Evolutionary conservation across 2,329 filamentous ascomycete genomes (phyloP).

Genomic region (Monosporascus sp.): DNA sequence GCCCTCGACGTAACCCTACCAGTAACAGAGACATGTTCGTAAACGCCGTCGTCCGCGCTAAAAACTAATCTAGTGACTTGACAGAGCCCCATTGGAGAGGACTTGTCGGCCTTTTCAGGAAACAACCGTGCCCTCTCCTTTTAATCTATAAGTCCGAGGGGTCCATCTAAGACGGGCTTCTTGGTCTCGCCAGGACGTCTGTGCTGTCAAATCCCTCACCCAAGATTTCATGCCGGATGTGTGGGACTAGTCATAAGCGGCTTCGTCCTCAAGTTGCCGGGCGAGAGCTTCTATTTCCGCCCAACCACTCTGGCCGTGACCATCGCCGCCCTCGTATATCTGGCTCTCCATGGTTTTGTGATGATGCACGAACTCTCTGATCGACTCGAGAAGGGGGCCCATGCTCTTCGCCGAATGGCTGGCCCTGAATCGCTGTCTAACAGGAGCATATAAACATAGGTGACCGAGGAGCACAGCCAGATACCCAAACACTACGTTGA

Average conservation of each 20-base stretch:
- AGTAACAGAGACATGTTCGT: too few species aligned
- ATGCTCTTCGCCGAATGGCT: slow-evolving; percentile 40
- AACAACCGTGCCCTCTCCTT: too few species aligned
- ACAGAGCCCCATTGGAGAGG: too few species aligned
- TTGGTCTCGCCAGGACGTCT: too few species aligned
- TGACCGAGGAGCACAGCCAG: slow-evolving; percentile 80
- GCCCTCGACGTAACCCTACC: too few species aligned
- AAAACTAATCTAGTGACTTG: too few species aligned
- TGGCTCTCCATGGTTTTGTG: slow-evolving; percentile 43
- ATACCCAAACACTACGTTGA: slow-evolving; percentile 82
- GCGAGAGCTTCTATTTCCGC: slow-evolving; percentile 35
- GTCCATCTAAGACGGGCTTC: too few species aligned
- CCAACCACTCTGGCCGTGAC: slow-evolving; percentile 26
- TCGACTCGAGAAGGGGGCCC: slow-evolving; percentile 42
- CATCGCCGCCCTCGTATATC: slow-evolving; percentile 28
- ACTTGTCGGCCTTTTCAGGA: too few species aligned
- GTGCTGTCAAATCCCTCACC: background rate
- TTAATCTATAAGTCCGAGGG: too few species aligned
- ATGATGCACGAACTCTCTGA: slow-evolving; percentile 50
- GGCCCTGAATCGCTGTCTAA: slow-evolving; percentile 37
- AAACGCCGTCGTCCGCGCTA: too few species aligned
- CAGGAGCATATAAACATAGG: slow-evolving; percentile 55
- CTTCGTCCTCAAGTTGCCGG: slow-evolving; percentile 30
- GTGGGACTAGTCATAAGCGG: slow-evolving; percentile 16
- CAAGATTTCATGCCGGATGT: background rate